Percentiles rank a stretch among this genome's conserved stretches.
Conservation (phyloP, 192 early-diverging fungal species). For the Coemansia sp. region DNA sequence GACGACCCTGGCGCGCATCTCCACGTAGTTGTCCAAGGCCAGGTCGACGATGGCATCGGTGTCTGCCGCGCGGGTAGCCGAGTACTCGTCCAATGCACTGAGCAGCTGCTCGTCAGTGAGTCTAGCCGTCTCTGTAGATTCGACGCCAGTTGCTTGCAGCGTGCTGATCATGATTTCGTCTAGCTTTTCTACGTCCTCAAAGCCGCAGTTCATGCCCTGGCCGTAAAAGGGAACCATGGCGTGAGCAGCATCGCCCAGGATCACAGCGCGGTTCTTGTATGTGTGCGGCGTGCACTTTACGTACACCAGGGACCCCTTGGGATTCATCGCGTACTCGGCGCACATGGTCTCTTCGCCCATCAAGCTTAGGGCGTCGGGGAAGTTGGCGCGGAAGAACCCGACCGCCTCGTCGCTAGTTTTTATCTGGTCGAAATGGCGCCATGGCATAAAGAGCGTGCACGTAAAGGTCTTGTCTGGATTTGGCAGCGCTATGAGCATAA, state of each 20-base stretch:
- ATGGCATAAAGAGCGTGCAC: slow-evolving; percentile 97
- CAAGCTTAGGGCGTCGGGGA: slow-evolving; percentile 74
- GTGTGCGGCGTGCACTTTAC: slow-evolving; percentile 89
- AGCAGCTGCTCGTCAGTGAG: slow-evolving; percentile 51
- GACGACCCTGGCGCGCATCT: slow-evolving; percentile 89
- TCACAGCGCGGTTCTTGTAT: slow-evolving; percentile 73
- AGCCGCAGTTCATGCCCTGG: slow-evolving; percentile 99
- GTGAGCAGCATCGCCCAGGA: slow-evolving; percentile 96
- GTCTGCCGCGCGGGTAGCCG: slow-evolving; percentile 69
- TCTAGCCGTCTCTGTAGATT: slow-evolving; percentile 25
- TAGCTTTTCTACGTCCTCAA: slow-evolving; percentile 86
- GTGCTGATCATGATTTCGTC: slow-evolving; percentile 53
- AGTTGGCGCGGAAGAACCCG: slow-evolving; percentile 74
- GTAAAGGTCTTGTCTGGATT: slow-evolving; percentile 95
- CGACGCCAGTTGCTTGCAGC: slow-evolving; percentile 58
- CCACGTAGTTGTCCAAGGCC: slow-evolving; percentile 92
- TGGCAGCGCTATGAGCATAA: slow-evolving; percentile 98
- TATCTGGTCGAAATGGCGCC: slow-evolving; percentile 75
- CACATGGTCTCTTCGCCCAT: slow-evolving; percentile 77
- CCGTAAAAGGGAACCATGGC: slow-evolving; percentile 99
- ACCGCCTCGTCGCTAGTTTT: slow-evolving; percentile 64
- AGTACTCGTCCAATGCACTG: slow-evolving; percentile 76
- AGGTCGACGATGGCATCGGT: slow-evolving; percentile 89
- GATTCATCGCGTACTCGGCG: slow-evolving; percentile 81
- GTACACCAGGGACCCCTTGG: slow-evolving; percentile 81